phyloP scores from a whole-genome alignment of 2,329 filamentous ascomycete genomes.

The Botrytis sinoallii region DNA sequence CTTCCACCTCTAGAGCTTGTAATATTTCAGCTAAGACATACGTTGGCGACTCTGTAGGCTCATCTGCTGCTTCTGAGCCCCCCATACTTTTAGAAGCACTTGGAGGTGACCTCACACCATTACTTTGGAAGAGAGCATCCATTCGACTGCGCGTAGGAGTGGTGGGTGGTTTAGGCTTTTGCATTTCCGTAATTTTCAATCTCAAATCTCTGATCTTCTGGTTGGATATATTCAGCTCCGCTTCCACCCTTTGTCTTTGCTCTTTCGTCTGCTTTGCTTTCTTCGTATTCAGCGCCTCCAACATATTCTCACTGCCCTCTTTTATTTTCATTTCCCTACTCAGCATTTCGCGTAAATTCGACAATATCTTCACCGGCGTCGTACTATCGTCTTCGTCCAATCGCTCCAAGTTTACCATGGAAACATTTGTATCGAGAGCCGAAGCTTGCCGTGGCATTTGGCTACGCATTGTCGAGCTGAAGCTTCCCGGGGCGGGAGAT shows the following conservation, averaged over 20 bases:
- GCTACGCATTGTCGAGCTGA: slow-evolving; percentile 81
- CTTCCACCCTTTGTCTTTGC: slow-evolving; percentile 74
- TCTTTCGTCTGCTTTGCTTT: slow-evolving; percentile 95
- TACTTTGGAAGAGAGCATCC: slow-evolving; percentile 47
- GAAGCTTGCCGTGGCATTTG: slow-evolving; percentile 62
- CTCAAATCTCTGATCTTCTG: slow-evolving; percentile 61
- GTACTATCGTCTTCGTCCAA: slow-evolving; percentile 60
- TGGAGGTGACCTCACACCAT: slow-evolving; percentile 54
- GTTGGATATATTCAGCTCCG: slow-evolving; percentile 87
- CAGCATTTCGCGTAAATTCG: slow-evolving; percentile 75
- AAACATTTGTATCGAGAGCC: slow-evolving; percentile 53
- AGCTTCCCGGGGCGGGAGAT: slow-evolving; percentile 74
- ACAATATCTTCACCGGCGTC: slow-evolving; percentile 69
- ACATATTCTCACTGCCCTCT: slow-evolving; percentile 93
- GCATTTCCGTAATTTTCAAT: slow-evolving; percentile 58
- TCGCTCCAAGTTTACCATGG: slow-evolving; percentile 50
- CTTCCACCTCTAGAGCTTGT: slow-evolving; percentile 82
- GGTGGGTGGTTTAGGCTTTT: slow-evolving; percentile 48
- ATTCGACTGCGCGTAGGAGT: slow-evolving; percentile 50
- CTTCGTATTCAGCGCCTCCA: slow-evolving; percentile 91
- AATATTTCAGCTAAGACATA: slow-evolving; percentile 87
- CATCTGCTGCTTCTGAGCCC: slow-evolving; percentile 59
- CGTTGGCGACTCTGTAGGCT: slow-evolving; percentile 79
- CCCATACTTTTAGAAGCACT: slow-evolving; percentile 54
- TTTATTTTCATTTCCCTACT: slow-evolving; percentile 98